phyloP scores from a whole-genome alignment of 495 filamentous ascomycete species.

The Aspergillus ostianus region DNA sequence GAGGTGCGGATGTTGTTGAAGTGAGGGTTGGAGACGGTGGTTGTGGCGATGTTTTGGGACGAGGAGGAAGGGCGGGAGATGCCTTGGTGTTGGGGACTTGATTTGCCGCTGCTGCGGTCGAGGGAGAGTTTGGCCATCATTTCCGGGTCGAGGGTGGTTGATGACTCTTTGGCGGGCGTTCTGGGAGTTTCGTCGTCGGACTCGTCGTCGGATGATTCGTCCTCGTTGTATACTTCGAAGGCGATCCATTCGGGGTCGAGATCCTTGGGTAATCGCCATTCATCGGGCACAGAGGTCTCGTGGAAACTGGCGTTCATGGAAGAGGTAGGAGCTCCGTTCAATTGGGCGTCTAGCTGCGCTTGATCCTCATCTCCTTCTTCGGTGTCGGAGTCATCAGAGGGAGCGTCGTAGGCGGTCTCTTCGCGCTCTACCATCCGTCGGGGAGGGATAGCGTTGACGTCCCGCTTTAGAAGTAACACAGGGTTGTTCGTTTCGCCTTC shows the following conservation, averaged over 20 bases:
- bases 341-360: slow-evolving; percentile 66
- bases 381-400: slow-evolving; percentile 23
- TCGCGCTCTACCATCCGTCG: slow-evolving; percentile 61
- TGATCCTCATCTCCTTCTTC: slow-evolving; percentile 52
- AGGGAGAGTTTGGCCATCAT: slow-evolving; percentile 44
- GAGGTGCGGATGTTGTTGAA: slow-evolving; percentile 68
- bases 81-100: slow-evolving; percentile 21
- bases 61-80: slow-evolving; percentile 17
- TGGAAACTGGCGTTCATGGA: slow-evolving; percentile 22
- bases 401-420: slow-evolving; percentile 22
- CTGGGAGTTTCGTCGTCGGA: slow-evolving; percentile 45
- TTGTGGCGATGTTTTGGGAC: slow-evolving; percentile 24
- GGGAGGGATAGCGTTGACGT: slow-evolving; percentile 70
- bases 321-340: slow-evolving; percentile 48
- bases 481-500: slow-evolving; percentile 81
- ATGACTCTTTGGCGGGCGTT: slow-evolving; percentile 20
- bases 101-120: slow-evolving; percentile 21
- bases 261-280: slow-evolving; percentile 71
- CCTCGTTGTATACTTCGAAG: slow-evolving; percentile 79
- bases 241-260: slow-evolving; percentile 96
- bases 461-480: slow-evolving; percentile 82
- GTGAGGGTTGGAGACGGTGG: slow-evolving; percentile 39
- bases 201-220: slow-evolving; percentile 58
- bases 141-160: slow-evolving; percentile 30
- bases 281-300: slow-evolving; percentile 39